These are phyloP conservation scores for Sphaceloma murrayae DNA, from an alignment of 2,329 filamentous ascomycete genomes.

Conservation along the genomic window DNA sequence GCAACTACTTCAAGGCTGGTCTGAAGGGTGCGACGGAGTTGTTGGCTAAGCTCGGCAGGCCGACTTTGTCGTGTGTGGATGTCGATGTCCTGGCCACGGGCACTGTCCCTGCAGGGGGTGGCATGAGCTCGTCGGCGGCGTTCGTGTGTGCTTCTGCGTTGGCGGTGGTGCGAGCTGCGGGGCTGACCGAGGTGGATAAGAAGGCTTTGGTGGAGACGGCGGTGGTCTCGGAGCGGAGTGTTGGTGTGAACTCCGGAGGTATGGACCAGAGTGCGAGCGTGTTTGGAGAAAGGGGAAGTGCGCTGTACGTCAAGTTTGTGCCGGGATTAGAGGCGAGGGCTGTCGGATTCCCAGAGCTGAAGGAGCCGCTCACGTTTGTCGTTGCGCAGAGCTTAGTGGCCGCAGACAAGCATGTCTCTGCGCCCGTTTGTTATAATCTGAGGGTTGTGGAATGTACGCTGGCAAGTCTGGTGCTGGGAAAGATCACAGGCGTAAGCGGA, in stretches of 20 bases:
- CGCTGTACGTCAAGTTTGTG: conserved; percentile 82
- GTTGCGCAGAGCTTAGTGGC: conserved; percentile 91
- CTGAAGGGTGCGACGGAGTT: conserved; percentile 71
- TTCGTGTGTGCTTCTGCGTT: conserved; percentile 86
- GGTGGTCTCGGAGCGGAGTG: conserved; percentile 85
- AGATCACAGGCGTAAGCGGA: conserved; percentile 47
- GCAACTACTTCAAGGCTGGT: conserved; percentile 96
- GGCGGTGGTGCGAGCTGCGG: conserved; percentile 79
- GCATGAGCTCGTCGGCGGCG: conserved; percentile 85
- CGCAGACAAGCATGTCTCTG: conserved; percentile 90
- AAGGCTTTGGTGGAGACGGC: conserved; percentile 85
- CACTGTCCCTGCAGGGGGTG: conserved; percentile 82
- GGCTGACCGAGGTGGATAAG: conserved; percentile 70
- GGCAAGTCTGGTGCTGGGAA: conserved; percentile 60
- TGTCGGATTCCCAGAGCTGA: conserved; percentile 70
- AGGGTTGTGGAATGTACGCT: conserved; percentile 92
- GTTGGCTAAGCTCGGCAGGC: conserved; percentile 55
- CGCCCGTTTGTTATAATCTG: conserved; percentile 90
- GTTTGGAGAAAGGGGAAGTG: conserved; percentile 75
- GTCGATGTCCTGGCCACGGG: conserved; percentile 89
- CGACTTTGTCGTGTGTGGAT: conserved; percentile 56
- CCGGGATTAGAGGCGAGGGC: conserved; percentile 67
- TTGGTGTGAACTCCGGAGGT: conserved; percentile 93
- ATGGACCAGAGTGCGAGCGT: conserved; percentile 98
- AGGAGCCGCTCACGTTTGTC: conserved; percentile 78